Evolutionary conservation across 768 basidiomycete species (phyloP), one percentile per base, ranked within the genome.

Genomic region (Rhizopogon vesiculosus): DNA sequence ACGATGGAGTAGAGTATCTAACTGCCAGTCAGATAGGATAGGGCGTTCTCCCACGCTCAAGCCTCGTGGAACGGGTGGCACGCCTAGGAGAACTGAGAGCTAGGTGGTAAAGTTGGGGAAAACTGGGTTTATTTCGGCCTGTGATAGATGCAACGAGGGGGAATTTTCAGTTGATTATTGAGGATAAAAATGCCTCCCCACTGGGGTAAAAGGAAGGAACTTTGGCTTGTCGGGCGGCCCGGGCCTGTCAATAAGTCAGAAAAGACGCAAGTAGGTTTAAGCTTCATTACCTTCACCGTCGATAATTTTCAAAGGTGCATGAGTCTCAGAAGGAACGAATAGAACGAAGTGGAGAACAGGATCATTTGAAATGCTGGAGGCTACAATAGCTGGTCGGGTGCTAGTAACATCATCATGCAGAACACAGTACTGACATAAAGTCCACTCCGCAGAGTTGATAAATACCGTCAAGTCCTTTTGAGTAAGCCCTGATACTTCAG

Each of bases 401-500:
- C 38, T 38, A n/a, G n/a, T n/a, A 15, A 38, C 18, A 38, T 15
- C 42, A 19, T 43, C 22, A 44, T 5, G 5, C 12, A 48, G 16
- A 2, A 59, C 7, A 61, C 77, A 62, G 55, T 53, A 61, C 29
- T 66, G 62, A 94, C 95, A 93, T 48, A 99, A 66, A 12, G 88
- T 89, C 97, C 97, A 99, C 65, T 94, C 87, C 5, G 94, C 97
- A 7, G 93, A 93, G 64, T 99, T 99, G 42, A 99, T 78, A 65
- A 99, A 99, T 0, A 95, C 86, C 13, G 89, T 93, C 56, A 97
- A 77, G 63, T 96, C 86, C 61, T 94, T 93, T 50, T 84, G 82
- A 1, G 82, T 83, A 40, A 98, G 69, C 0, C 83, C 81, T 67
- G 84, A 84, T 8, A 68, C 64, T 7, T 66, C 71, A 28, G 73